phyloP scores from a whole-genome alignment of 129 eudicot genomes.

The Flaveria brownii region DNA sequence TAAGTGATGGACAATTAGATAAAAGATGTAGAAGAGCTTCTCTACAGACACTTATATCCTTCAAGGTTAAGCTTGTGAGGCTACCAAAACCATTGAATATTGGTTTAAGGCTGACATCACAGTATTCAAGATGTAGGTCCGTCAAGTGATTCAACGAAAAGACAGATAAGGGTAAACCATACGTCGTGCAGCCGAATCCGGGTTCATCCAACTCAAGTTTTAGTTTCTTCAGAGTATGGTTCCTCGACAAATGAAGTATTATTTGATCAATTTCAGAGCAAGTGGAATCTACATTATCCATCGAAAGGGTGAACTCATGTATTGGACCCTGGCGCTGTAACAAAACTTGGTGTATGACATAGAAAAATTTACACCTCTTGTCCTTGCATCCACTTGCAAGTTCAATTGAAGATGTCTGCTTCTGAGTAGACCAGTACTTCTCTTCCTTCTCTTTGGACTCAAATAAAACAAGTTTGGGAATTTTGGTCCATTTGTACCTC shows the following conservation, averaged over 20 bases:
- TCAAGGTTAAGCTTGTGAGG: constrained; percentile 2
- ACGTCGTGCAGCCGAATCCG: not conserved
- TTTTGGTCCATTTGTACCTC: constrained; percentile 18
- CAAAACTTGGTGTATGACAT: constrained; percentile 8
- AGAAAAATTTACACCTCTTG: not conserved
- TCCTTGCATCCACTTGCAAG: not conserved
- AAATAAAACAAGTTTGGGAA: not conserved
- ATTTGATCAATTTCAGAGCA: not conserved
- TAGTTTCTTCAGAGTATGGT: not conserved
- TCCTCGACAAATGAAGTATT: not conserved
- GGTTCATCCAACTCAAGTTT: not conserved
- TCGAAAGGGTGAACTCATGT: not conserved
- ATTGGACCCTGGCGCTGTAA: constrained; percentile 11
- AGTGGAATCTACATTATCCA: not conserved
- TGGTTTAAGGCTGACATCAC: not conserved
- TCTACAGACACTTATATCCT: not conserved
- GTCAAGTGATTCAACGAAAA: not conserved
- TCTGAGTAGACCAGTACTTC: not conserved
- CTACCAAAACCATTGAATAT: constrained; percentile 4
- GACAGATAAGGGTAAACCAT: not conserved
- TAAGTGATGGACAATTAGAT: constrained; percentile 11
- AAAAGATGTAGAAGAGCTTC: not conserved
- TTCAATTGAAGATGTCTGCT: not conserved
- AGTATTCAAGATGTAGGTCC: not conserved
- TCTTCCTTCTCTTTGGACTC: not conserved